These are phyloP conservation scores for Stachybotrys elegans DNA, from an alignment of 2,329 filamentous ascomycete species.

Conservation along the genomic window DNA sequence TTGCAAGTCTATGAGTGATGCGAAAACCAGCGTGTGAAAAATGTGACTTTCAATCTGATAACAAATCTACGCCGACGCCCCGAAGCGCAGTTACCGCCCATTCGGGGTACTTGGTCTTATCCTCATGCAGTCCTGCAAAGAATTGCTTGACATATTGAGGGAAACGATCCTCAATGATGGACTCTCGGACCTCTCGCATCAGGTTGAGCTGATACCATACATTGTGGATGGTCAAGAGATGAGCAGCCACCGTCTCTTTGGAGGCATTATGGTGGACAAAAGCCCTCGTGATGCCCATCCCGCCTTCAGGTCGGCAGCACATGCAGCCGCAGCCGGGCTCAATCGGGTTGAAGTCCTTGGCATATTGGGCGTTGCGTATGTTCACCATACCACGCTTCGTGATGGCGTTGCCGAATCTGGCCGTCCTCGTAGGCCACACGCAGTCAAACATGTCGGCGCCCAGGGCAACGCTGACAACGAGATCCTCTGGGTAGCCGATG, in stretches of 20 bases:
- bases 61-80: constrained; percentile 70
- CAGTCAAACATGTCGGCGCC: constrained; percentile 99
- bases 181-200: constrained; percentile 69
- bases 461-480: constrained; percentile 87
- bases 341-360: constrained; percentile 76
- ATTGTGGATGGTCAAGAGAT: constrained; percentile 86
- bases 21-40: too few relatives aligned
- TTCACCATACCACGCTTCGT: constrained; percentile 80
- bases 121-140: constrained; percentile 65
- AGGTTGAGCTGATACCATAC: constrained; percentile 86
- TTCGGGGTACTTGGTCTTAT: constrained; percentile 62
- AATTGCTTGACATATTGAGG: constrained; percentile 74
- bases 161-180: constrained; percentile 77
- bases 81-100: constrained; percentile 82
- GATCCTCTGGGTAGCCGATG: constrained; percentile 93
- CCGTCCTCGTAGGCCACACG: constrained; percentile 95
- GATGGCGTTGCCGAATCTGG: constrained; percentile 91
- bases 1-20: too few relatives aligned
- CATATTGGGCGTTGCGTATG: constrained; percentile 69
- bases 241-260: constrained; percentile 91
- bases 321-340: constrained; percentile 78
- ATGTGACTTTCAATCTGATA: constrained; percentile 9
- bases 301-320: constrained; percentile 68
- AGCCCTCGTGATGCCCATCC: constrained; percentile 77
- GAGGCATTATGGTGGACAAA: constrained; percentile 88